phyloP scores from a whole-genome alignment of 2,329 filamentous ascomycete genomes.

The Botrytis galanthina region DNA sequence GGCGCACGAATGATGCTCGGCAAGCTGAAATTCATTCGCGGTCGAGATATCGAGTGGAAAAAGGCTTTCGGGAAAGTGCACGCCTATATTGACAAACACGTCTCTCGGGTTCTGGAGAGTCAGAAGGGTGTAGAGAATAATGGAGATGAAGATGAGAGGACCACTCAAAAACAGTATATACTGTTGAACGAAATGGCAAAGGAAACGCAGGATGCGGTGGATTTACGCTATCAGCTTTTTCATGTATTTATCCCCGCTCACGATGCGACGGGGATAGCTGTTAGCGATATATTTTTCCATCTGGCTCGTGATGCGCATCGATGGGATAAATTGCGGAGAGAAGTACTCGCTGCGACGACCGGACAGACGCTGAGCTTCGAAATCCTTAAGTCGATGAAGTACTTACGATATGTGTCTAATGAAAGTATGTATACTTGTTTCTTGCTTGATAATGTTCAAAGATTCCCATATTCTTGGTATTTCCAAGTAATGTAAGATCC shows the following conservation, averaged over 20 bases:
- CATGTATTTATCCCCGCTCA: background rate
- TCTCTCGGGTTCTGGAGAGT: background rate
- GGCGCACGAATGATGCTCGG: background rate
- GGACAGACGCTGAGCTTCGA: background rate
- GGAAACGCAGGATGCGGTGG: background rate
- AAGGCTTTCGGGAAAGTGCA: background rate
- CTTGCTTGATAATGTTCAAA: background rate
- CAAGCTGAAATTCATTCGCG: background rate
- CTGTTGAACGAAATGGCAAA: conserved; percentile 16
- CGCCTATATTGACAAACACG: background rate
- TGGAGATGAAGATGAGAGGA: background rate
- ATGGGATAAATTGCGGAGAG: background rate
- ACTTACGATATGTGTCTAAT: background rate
- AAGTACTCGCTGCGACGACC: background rate
- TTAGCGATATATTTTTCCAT: conserved; percentile 10
- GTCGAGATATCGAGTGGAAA: background rate
- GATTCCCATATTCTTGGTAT: background rate
- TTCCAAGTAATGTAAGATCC: background rate
- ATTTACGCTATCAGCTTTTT: conserved; percentile 9
- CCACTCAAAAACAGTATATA: background rate
- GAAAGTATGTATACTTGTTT: background rate
- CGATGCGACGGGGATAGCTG: background rate
- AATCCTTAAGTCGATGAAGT: background rate
- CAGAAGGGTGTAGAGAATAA: background rate
- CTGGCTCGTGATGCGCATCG: background rate